Conservation (phyloP, 495 filamentous ascomycete genomes). For the Penicillium malachiteum region DNA sequence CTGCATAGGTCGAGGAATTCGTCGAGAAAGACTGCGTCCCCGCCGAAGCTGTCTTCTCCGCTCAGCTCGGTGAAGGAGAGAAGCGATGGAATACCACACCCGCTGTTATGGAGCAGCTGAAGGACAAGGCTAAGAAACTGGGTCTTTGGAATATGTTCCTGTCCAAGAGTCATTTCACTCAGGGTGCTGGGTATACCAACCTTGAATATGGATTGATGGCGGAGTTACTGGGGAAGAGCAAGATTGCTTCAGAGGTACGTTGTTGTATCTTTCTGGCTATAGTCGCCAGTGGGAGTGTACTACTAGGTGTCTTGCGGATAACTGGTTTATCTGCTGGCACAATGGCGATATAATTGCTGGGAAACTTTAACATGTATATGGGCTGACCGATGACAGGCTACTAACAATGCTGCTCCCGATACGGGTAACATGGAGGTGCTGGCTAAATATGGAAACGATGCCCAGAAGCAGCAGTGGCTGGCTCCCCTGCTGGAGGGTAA, state of each 20-base stretch:
- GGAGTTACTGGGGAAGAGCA: conserved; percentile 79
- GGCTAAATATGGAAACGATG: conserved; percentile 87
- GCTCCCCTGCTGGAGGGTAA: conserved; percentile 78
- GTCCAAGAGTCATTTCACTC: conserved; percentile 88
- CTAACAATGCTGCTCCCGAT: conserved; percentile 88
- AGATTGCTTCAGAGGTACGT: conserved; percentile 68
- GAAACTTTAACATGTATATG: no score
- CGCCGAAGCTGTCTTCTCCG: conserved; percentile 72
- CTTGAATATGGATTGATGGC: conserved; percentile 94
- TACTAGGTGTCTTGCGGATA: no score
- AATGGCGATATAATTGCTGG: neutral
- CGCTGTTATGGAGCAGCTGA: conserved; percentile 80
- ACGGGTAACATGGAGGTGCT: conserved; percentile 96
- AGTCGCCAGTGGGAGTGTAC: no score
- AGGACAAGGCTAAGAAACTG: conserved; percentile 76
- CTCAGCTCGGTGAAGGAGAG: conserved; percentile 74
- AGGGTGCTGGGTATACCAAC: conserved; percentile 88
- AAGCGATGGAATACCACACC: conserved; percentile 78
- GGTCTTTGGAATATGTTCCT: conserved; percentile 99
- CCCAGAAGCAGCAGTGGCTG: conserved; percentile 87
- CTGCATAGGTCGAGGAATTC: conserved; percentile 77
- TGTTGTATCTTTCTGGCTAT: neutral
- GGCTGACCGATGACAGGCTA: conserved; percentile 51
- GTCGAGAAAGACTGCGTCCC: conserved; percentile 95
- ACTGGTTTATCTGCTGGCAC: no score